Evolutionary conservation across 2,329 filamentous ascomycete genomes (phyloP).

Genomic region (Dothistroma pini): DNA sequence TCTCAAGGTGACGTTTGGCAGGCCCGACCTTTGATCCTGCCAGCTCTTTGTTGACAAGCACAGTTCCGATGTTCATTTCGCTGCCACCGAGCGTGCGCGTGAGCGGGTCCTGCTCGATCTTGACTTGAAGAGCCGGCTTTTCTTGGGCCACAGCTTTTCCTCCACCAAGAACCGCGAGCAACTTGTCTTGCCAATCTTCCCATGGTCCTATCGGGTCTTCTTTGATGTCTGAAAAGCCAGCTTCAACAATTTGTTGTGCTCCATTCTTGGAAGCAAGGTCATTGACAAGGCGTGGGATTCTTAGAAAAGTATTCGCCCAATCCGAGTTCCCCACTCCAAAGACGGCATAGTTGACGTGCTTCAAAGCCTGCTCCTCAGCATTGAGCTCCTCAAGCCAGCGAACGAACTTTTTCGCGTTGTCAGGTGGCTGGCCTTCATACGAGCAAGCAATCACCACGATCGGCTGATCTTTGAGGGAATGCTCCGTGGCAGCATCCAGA

Average conservation of each 20-base stretch:
- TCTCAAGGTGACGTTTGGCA: slow-evolving; percentile 53
- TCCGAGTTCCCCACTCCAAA: slow-evolving; percentile 65
- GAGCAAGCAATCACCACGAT: slow-evolving; percentile 65
- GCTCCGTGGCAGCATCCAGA: slow-evolving; percentile 60
- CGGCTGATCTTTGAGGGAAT: slow-evolving; percentile 58
- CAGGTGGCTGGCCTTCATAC: slow-evolving; percentile 71
- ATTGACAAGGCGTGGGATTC: slow-evolving; percentile 62
- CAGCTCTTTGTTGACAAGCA: slow-evolving; percentile 52
- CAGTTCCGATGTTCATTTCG: slow-evolving; percentile 40
- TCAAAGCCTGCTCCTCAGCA: slow-evolving; percentile 32
- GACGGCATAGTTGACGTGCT: slow-evolving; percentile 59
- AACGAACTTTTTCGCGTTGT: slow-evolving; percentile 67
- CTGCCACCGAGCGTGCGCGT: slow-evolving; percentile 1
- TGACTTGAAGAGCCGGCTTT: not conserved
- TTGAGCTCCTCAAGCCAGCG: slow-evolving; percentile 58
- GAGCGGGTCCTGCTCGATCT: not conserved
- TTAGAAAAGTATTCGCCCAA: slow-evolving; percentile 60
- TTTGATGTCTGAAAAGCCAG: slow-evolving; percentile 34
- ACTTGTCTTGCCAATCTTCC: slow-evolving; percentile 24
- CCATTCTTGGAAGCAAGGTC: slow-evolving; percentile 51
- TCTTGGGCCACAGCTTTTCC: slow-evolving; percentile 27
- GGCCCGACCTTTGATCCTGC: slow-evolving; percentile 50
- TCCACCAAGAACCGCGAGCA: slow-evolving; percentile 42
- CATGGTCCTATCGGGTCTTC: not conserved
- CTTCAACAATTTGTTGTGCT: slow-evolving; percentile 36